Evolutionary conservation across 148 eudicot species (phyloP).

Genomic region (Pouteria glomerata): DNA sequence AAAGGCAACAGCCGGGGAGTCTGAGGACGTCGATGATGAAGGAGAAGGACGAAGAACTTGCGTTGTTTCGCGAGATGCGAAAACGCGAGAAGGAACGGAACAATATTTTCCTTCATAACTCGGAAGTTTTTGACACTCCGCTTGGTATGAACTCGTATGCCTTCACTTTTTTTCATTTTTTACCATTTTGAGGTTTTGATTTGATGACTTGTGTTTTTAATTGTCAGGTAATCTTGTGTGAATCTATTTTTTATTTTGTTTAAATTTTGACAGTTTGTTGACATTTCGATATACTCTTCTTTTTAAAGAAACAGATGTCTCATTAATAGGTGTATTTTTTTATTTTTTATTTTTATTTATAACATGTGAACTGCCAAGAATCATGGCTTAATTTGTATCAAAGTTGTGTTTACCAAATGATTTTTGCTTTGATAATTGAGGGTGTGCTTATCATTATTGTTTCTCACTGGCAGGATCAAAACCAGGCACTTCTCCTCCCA

Average conservation of each 20-base stretch:
- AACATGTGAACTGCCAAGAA: not conserved
- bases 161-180: not conserved
- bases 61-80: constrained; percentile 87
- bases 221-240: not conserved
- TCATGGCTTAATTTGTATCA: not conserved
- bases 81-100: constrained; percentile 73
- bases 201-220: not conserved
- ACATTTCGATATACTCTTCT: not conserved
- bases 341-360: not conserved
- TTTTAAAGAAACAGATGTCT: not conserved
- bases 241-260: not conserved
- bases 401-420: not conserved
- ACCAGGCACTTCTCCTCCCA: constrained; percentile 69
- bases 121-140: constrained; percentile 62
- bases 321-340: not conserved
- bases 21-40: constrained; percentile 41
- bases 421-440: constrained; percentile 10
- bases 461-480: constrained; percentile 42
- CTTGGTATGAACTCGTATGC: constrained; percentile 35
- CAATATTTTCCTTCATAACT: constrained; percentile 56
- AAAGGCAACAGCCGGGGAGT: constrained; percentile 50
- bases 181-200: constrained; percentile 1
- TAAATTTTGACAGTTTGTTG: not conserved
- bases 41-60: constrained; percentile 88
- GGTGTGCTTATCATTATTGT: constrained; percentile 11